Evolutionary conservation across 805 yeast genomes (phyloP), one percentile per base, ranked within the genome.

Genomic region (Spathaspora girioi): DNA sequence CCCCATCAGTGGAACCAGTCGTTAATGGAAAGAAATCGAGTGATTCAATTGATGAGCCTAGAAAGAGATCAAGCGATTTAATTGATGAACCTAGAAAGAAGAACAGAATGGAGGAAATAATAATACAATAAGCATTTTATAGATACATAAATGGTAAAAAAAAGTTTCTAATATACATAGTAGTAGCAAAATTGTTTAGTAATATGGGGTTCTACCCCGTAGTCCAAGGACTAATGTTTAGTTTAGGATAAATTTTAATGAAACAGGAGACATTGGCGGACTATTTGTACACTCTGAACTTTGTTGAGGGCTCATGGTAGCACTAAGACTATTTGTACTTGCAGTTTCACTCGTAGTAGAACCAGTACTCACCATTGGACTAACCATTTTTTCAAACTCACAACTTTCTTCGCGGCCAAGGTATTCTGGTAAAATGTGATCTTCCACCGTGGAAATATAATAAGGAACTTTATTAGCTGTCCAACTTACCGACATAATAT

Each of bases 401-500:
- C 48, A 20, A 15, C 45, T 31, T 10, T 48, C 46, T 11, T 51
- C 49, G 32, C 45, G 38, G 17, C 46, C 43, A 5, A 67, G 57
- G 50, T 70, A 73, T 49, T 73, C 75, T 3, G 67, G 63, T 43
- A 67, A 58, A 3, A 79, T 66, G 5, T 61, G 60, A 2, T 68
- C 69, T 57, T 77, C 72, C 4, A 89, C 88, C 9, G 90, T 84
- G 14, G 94, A 81, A 7, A 92, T 81, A 65, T 80, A 92, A 66
- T 88, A 91, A 9, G 81, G 83, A 1, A 88, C 89, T 50, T 90
- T 90, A 46, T 87, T 89, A 5, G 85, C 83, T 0, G 97, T 90
- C 97, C 97, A 91, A 45, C 96, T 87, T 8, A 92, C 97, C 43
- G 91, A 81, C 50, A 84, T 82, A 49, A 80, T 79, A 15, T 80